phyloP scores from a whole-genome alignment of 257 asterid species.

The Solanum pinnatisectum region DNA sequence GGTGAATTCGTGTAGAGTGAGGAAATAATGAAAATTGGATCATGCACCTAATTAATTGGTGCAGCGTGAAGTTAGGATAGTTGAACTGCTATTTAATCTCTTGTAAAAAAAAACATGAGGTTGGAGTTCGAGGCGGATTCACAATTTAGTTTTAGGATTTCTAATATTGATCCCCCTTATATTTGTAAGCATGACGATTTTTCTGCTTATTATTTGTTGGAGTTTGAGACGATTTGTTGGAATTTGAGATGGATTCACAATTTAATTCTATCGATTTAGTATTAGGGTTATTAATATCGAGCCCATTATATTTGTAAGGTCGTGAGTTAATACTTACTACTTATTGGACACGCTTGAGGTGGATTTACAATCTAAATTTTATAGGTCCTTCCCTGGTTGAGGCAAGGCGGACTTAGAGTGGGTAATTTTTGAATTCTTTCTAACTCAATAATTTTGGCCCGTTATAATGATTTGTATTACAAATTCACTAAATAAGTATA shows the following conservation, averaged over 20 bases:
- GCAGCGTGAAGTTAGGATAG: not conserved
- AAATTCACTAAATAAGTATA: not conserved
- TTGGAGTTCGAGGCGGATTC: not conserved
- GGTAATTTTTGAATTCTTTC: not conserved
- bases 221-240: too few relatives aligned
- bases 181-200: not conserved
- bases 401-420: not conserved
- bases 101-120: not conserved
- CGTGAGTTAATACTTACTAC: not conserved
- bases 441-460: not conserved
- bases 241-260: not conserved
- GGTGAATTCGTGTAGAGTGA: not conserved
- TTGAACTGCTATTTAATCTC: not conserved
- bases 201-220: too few relatives aligned
- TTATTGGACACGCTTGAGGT: not conserved
- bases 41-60: not conserved
- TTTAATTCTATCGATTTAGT: too few relatives aligned
- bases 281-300: not conserved
- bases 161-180: not conserved
- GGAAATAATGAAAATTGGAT: not conserved
- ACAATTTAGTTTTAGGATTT: not conserved
- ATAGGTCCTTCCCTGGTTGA: not conserved
- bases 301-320: not conserved
- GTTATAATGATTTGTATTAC: not conserved
- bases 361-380: too few relatives aligned